Evolutionary conservation across 2,329 filamentous ascomycete species (phyloP), one percentile per base, ranked within the genome.

Genomic region (Sporothrix inflata): DNA sequence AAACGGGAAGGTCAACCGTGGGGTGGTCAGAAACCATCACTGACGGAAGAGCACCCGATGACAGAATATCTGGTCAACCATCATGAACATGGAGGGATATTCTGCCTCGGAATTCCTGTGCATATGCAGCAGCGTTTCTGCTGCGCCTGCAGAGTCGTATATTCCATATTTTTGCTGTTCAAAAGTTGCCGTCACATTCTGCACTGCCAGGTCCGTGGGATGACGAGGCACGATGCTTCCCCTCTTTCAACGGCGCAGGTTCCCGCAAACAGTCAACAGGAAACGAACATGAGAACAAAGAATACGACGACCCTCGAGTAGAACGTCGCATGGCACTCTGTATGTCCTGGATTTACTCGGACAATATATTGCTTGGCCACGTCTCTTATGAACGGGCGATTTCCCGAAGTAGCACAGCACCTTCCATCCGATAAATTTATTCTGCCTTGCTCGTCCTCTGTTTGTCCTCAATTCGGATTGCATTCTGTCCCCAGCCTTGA

Each of bases 201-300:
- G 4, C 49, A 24, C 21, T 24, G 49, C 14, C 7, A 24, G 7
- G 49, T 21, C 7, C 12, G 11, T 24, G 21, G n/a, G 49, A 24
- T 53, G 49, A 51, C 47, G 47, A 51, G 49, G 49, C 49, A 53
- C 49, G 49, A 53, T 53, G 49, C 21, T n/a, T 53, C n/a, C 21
- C 49, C 49, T 53, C 49, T 19, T 53, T 53, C 49, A 24, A 24
- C 1, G 7, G 3, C n/a, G 19, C 49, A 53, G 24, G 24, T 24
- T 24, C 4, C 8, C 1, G n/a, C 49, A 53, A 12, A 53, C 49
- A 53, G n/a, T n/a, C 49, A 53, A 24, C n/a, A 4, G 8, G 5
- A 2, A 53, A 24, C 49, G n/a, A 24, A n/a, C n/a, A 53, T 21
- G n/a, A 53, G 12, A 24, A 57, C 53, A 38, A 57, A 19, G 24